Evolutionary conservation across 495 filamentous ascomycete genomes (phyloP), one percentile per base, ranked within the genome.

Genomic region (Copromyces sp.): DNA sequence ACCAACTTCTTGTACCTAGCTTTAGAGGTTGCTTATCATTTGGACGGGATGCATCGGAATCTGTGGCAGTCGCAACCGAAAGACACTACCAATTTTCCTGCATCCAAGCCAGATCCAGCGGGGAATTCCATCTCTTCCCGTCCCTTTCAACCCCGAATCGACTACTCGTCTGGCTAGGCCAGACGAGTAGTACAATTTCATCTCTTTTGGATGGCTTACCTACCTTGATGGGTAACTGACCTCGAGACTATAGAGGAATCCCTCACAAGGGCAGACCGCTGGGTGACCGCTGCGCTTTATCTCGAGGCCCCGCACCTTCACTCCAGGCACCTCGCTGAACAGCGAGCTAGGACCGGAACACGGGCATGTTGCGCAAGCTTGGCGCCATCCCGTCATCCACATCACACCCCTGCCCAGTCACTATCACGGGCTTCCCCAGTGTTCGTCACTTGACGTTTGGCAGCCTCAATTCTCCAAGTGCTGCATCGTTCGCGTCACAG

Each of bases 391-490:
- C 53, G 53, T 65, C 53, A 47, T 70, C 39, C n/a, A 53, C 40
- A 47, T 71, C 69, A 71, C 42, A 42, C 69, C 69, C 47, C 69
- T 37, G 40, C 24, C 61, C 32, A 65, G 53, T 65, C 53, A 65
- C 53, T 65, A 41, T 72, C 59, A 72, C 71, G 65, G 65, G 71
- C 65, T 71, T 29, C 69, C 41, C 9, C 53, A 65, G 53, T 32
- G 39, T 40, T 35, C 41, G 61, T 72, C 71, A 72, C 65, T 69
- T 69, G 71, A 72, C 71, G 68, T 69, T 17, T 32, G 37, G 12
- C 38, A 71, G 41, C 32, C 70, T 71, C 44, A 35, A 7, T 29
- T 9, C n/a, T 37, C 24, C 11, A 17, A 47, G 53, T 65, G 14
- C 14, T 65, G 29, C 14, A 12, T 65, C 53, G 53, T 65, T 37